Percentiles rank a stretch among this genome's conserved stretches.
Evolutionary conservation across 2,329 filamentous ascomycete genomes (phyloP).

Genomic region (Penicillium rolfsii): DNA sequence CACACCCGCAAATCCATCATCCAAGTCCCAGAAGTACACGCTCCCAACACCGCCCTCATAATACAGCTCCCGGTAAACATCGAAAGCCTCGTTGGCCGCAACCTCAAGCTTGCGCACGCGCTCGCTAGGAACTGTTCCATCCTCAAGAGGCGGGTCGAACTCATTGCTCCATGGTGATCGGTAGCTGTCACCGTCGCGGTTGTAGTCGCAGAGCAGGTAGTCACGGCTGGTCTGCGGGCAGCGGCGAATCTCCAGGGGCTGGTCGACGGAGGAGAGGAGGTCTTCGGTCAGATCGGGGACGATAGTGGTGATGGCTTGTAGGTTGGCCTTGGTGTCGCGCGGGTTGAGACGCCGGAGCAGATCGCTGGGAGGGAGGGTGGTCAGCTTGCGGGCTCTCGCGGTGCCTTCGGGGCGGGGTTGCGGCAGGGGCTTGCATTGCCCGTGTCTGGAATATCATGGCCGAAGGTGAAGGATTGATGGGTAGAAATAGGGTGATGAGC

Average conservation of each 20-base stretch:
- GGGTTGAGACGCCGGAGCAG: conserved; percentile 97
- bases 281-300: conserved; percentile 94
- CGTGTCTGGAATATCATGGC: background rate
- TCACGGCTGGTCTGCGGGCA: conserved; percentile 89
- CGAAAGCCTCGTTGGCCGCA: conserved; percentile 92
- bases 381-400: conserved; percentile 31
- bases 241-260: conserved; percentile 82
- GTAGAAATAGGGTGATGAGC: too few species aligned
- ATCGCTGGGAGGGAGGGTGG: conserved; percentile 63
- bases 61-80: conserved; percentile 88
- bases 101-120: conserved; percentile 92
- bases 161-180: conserved; percentile 99
- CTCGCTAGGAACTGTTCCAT: conserved; percentile 87
- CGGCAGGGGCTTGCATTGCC: conserved; percentile 12
- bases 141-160: conserved; percentile 88
- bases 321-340: conserved; percentile 84
- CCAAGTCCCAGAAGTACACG: conserved; percentile 97
- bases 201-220: conserved; percentile 99
- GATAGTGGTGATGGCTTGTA: conserved; percentile 84
- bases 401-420: conserved; percentile 31
- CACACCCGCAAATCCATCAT: conserved; percentile 96
- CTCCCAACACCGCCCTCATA: conserved; percentile 96
- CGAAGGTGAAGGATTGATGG: background rate
- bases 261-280: conserved; percentile 95
- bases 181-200: conserved; percentile 97